phyloP scores from a whole-genome alignment of 2,329 filamentous ascomycete genomes.

The Diaporthe vexans region DNA sequence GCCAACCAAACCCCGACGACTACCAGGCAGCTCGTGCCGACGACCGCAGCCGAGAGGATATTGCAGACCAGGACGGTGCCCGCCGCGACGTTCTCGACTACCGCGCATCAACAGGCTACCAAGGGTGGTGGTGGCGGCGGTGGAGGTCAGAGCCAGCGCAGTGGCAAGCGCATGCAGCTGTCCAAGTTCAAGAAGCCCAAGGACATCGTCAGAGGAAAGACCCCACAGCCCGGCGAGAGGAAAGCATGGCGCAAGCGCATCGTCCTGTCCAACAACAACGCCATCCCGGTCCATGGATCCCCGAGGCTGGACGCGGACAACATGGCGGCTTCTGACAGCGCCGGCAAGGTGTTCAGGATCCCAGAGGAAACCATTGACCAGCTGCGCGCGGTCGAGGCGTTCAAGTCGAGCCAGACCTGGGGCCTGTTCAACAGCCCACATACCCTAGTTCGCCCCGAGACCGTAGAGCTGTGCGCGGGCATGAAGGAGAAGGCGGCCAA shows the following conservation, averaged over 20 bases:
- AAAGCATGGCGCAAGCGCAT: conserved; percentile 91
- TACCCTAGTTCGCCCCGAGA: conserved; percentile 82
- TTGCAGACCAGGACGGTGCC: conserved; percentile 53
- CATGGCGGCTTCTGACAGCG: conserved; percentile 66
- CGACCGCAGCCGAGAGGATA: conserved; percentile 29
- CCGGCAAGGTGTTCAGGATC: conserved; percentile 78
- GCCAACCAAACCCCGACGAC: conserved; percentile 42
- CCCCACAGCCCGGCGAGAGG: conserved; percentile 82
- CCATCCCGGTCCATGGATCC: conserved; percentile 80
- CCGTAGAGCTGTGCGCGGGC: conserved; percentile 76
- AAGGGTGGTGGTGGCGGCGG: conserved; percentile 41
- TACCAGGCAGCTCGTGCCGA: conserved; percentile 47
- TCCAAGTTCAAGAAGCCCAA: conserved; percentile 62
- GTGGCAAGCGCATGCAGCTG: conserved; percentile 59
- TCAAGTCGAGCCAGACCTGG: conserved; percentile 93
- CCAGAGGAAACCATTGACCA: conserved; percentile 80
- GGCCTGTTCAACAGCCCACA: conserved; percentile 86
- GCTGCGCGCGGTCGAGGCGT: conserved; percentile 86
- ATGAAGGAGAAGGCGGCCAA: conserved; percentile 69
- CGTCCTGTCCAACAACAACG: conserved; percentile 94
- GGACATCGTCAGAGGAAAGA: conserved; percentile 61
- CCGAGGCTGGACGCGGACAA: conserved; percentile 64
- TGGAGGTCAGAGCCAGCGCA: conserved; percentile 45
- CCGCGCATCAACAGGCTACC: conserved; percentile 45
- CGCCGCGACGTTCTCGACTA: conserved; percentile 59